Percentiles rank a stretch among this genome's conserved stretches.
Conservation (phyloP, 2,329 filamentous ascomycete genomes). For the Hypocreales sp. region DNA sequence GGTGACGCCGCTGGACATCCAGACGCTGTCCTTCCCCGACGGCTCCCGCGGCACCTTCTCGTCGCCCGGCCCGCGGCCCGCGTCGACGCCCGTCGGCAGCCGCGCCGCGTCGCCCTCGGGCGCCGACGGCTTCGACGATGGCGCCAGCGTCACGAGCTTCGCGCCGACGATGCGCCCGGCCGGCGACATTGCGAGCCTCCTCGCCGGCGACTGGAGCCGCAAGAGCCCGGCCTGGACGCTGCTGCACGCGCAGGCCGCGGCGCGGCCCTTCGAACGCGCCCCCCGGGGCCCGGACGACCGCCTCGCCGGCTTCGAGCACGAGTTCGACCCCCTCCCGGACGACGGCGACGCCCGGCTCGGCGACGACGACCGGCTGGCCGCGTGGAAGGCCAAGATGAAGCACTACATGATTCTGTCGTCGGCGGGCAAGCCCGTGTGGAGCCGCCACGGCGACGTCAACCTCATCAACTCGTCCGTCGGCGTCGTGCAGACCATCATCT, state of each 20-base stretch:
- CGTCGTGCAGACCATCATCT: constrained; percentile 93
- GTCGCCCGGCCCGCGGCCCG: constrained; percentile 17
- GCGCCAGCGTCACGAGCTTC: constrained; percentile 50
- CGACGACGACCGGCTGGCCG: constrained; percentile 45
- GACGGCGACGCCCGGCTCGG: constrained; percentile 23
- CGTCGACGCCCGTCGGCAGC: constrained; percentile 22
- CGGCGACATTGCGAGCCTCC: constrained; percentile 67
- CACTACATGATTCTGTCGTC: constrained; percentile 95
- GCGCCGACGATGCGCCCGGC: constrained; percentile 45
- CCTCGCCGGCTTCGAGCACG: constrained; percentile 53
- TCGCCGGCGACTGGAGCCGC: constrained; percentile 53
- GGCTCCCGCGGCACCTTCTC: constrained; percentile 50
- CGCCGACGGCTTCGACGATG: constrained; percentile 38
- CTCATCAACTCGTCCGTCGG: constrained; percentile 90
- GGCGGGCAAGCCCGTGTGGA: constrained; percentile 95
- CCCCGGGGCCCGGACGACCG: constrained; percentile 30
- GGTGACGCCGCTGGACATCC: constrained; percentile 65
- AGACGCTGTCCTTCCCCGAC: constrained; percentile 59
- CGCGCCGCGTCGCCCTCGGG: constrained; percentile 22
- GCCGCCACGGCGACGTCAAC: constrained; percentile 77
- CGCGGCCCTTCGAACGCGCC: constrained; percentile 44
- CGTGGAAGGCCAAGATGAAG: constrained; percentile 88
- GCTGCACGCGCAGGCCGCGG: constrained; percentile 43
- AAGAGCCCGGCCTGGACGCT: constrained; percentile 55
- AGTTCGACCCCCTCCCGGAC: constrained; percentile 64